Evolutionary conservation across 1,284 basidiomycete genomes (phyloP).

Genomic region (Papiliotrema terrestris): DNA sequence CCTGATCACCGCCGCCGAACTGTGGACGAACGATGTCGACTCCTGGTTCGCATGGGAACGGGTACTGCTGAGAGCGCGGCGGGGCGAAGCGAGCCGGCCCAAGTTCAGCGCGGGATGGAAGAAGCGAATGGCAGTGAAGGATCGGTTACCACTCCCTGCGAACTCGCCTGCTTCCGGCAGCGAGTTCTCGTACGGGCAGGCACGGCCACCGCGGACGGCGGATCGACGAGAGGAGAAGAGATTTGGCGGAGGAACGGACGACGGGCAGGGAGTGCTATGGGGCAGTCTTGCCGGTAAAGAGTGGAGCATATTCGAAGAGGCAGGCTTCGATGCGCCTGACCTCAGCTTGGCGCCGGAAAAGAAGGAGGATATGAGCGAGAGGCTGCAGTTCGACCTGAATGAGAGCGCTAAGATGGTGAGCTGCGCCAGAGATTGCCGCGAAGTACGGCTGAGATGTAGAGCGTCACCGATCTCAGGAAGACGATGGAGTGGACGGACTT

Average conservation of each 20-base stretch:
- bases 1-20: conserved; percentile 65
- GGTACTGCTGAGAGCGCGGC: conserved; percentile 24
- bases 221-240: neutral
- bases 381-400: conserved; percentile 78
- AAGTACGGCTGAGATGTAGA: conserved; percentile 39
- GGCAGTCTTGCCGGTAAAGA: conserved; percentile 73
- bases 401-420: conserved; percentile 75
- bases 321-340: conserved; percentile 63
- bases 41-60: conserved; percentile 39
- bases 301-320: conserved; percentile 81
- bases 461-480: conserved; percentile 64
- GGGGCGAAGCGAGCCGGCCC: conserved; percentile 29
- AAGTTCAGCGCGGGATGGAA: conserved; percentile 35
- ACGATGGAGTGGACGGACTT: conserved; percentile 86
- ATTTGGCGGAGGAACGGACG: conserved; percentile 13
- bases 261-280: conserved; percentile 62
- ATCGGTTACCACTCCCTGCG: conserved; percentile 24
- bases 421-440: neutral
- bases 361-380: conserved; percentile 50
- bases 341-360: conserved; percentile 9
- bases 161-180: conserved; percentile 2
- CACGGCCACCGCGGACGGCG: neutral
- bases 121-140: conserved; percentile 35
- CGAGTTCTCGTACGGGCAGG: conserved; percentile 12
- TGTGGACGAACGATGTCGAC: conserved; percentile 58